phyloP scores from a whole-genome alignment of 1,284 basidiomycete species.

The Melampsora americana region DNA sequence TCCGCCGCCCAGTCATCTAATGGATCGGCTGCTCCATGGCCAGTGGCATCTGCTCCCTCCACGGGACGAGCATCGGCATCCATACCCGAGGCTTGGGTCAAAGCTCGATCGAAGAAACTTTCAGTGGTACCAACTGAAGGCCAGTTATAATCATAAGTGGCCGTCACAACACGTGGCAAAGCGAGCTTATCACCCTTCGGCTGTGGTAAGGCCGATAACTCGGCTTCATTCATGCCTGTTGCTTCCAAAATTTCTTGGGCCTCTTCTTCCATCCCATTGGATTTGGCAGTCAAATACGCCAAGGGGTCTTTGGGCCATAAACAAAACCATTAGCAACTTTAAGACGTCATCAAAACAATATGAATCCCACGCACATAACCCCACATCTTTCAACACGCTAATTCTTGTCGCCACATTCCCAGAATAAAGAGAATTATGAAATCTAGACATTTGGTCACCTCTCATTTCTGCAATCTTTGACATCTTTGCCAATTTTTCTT shows the following conservation, averaged over 20 bases:
- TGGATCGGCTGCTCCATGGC: conserved; percentile 53
- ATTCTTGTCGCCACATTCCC: conserved; percentile 82
- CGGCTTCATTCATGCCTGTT: conserved; percentile 79
- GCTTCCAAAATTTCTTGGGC: conserved; percentile 84
- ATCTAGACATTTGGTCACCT: conserved; percentile 94
- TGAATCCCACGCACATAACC: conserved; percentile 67
- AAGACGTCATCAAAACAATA: background rate
- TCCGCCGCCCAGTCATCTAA: conserved; percentile 60
- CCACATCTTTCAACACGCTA: conserved; percentile 84
- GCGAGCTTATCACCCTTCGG: conserved; percentile 54
- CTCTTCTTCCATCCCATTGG: conserved; percentile 84
- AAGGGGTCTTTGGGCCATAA: conserved; percentile 66
- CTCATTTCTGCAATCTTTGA: conserved; percentile 93
- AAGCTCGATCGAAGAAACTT: conserved; percentile 91
- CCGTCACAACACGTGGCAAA: conserved; percentile 69
- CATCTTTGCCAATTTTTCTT: conserved; percentile 93
- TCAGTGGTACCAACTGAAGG: conserved; percentile 76
- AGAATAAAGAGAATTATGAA: conserved; percentile 95
- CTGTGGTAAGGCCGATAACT: conserved; percentile 73
- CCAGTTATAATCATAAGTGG: conserved; percentile 78
- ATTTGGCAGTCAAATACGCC: conserved; percentile 93
- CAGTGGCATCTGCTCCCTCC: conserved; percentile 59
- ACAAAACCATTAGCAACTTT: background rate
- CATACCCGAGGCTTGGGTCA: conserved; percentile 57
- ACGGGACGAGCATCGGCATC: conserved; percentile 71